These are phyloP conservation scores for Penicillium lividum DNA, from an alignment of 495 filamentous ascomycete species.

Conservation along the genomic window DNA sequence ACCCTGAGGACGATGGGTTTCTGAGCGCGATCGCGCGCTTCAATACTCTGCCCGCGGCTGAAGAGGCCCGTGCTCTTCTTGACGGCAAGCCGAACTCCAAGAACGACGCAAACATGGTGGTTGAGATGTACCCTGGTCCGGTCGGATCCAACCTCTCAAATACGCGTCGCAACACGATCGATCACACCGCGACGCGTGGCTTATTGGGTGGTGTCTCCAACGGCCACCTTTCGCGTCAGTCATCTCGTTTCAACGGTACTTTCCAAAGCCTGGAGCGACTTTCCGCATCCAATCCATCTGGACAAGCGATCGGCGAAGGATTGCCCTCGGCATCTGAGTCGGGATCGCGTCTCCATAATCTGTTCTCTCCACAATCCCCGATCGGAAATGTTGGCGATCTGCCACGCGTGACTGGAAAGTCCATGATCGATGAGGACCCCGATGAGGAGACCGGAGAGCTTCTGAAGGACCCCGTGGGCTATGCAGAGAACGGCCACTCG, in stretches of 20 bases:
- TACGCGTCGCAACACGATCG: constrained; percentile 59
- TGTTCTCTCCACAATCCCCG: constrained; percentile 84
- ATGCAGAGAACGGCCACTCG: constrained; percentile 72
- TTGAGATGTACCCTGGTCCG: constrained; percentile 63
- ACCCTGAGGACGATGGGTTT: constrained; percentile 70
- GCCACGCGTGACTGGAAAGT: constrained; percentile 74
- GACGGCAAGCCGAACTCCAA: constrained; percentile 77
- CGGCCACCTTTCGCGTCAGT: constrained; percentile 62
- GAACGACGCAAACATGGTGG: constrained; percentile 75
- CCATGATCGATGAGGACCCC: constrained; percentile 80
- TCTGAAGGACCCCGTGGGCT: constrained; percentile 80
- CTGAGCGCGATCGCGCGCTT: constrained; percentile 76
- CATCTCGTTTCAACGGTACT: constrained; percentile 74
- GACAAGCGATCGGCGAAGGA: constrained; percentile 51
- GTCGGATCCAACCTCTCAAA: constrained; percentile 44
- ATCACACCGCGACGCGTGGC: constrained; percentile 53
- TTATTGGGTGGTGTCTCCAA: constrained; percentile 56
- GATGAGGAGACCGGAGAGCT: constrained; percentile 86
- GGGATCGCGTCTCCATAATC: constrained; percentile 63
- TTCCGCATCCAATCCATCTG: constrained; percentile 60
- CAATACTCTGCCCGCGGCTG: constrained; percentile 66
- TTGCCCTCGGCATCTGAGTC: constrained; percentile 63
- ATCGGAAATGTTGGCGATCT: constrained; percentile 72
- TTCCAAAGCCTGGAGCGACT: constrained; percentile 74
- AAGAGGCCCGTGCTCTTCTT: constrained; percentile 73